Evolutionary conservation across 495 filamentous ascomycete species (phyloP).

Genomic region (Penicillium antarcticum): DNA sequence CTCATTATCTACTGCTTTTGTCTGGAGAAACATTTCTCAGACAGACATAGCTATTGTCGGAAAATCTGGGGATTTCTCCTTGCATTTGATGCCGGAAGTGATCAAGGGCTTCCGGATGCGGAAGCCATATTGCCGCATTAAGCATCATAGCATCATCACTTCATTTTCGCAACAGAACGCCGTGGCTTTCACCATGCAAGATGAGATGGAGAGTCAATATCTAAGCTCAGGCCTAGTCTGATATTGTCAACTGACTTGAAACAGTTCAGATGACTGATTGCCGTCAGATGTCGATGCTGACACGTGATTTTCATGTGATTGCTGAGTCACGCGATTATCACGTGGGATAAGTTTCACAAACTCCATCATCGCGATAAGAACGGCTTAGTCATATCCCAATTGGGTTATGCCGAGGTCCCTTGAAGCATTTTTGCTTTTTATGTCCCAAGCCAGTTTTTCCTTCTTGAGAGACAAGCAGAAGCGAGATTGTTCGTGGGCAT

Average conservation of each 20-base stretch:
- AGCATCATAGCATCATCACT: constrained; percentile 27
- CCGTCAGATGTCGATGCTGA: not conserved
- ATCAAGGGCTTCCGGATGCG: constrained; percentile 28
- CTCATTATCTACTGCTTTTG: not conserved
- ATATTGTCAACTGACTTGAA: constrained; percentile 25
- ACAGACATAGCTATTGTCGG: constrained; percentile 13
- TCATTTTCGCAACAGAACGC: constrained; percentile 9
- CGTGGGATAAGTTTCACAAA: no score
- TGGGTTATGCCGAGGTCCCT: constrained; percentile 16
- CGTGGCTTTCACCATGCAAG: not conserved
- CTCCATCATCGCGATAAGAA: no score
- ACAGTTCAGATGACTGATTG: not conserved
- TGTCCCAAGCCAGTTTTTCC: not conserved
- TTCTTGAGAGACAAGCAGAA: not conserved
- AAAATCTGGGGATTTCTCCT: constrained; percentile 1
- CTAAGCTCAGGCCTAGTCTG: not conserved
- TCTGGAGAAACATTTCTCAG: constrained; percentile 3
- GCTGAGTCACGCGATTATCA: no score
- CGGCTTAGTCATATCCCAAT: not conserved
- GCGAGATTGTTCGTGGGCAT: not conserved
- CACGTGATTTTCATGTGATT: not conserved
- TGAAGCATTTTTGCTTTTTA: constrained; percentile 4
- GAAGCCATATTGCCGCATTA: constrained; percentile 25
- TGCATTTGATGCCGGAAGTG: constrained; percentile 15
- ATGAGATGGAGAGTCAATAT: not conserved